A percentile compares a stretch with the other conserved stretches of the same genome.
phyloP scores from a whole-genome alignment of 2,329 filamentous ascomycete genomes.

The Chaetomium globosum region DNA sequence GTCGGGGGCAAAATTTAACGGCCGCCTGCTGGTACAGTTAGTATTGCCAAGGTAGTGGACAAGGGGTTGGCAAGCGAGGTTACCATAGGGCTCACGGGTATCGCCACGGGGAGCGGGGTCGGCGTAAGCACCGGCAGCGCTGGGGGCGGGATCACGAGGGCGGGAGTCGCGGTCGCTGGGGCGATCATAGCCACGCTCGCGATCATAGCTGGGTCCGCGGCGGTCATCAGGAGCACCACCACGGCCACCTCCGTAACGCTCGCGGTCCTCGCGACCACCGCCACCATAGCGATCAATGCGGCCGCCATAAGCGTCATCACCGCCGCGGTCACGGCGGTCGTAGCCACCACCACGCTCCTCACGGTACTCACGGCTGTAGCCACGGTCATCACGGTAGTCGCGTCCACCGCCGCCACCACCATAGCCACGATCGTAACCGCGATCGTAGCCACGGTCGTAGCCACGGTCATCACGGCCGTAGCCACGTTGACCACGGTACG shows the following conservation, averaged over 20 bases:
- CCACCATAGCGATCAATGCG: constrained; percentile 60
- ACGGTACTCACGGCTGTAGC: constrained; percentile 46
- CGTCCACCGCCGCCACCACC: constrained; percentile 40
- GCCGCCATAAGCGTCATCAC: constrained; percentile 50
- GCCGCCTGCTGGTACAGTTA: constrained; percentile 29
- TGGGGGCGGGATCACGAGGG: constrained; percentile 39
- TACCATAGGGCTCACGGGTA: constrained; percentile 41
- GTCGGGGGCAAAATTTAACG: constrained; percentile 27
- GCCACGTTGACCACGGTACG: constrained; percentile 52
- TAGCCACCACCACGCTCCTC: constrained; percentile 40
- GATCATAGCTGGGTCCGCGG: constrained; percentile 49
- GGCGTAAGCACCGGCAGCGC: constrained; percentile 37
- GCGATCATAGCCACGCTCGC: constrained; percentile 46
- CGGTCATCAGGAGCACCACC: constrained; percentile 47
- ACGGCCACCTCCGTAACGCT: constrained; percentile 57
- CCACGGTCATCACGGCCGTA: constrained; percentile 44
- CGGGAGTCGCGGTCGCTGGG: constrained; percentile 39
- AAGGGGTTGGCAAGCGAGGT: constrained; percentile 17
- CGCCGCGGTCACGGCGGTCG: constrained; percentile 45
- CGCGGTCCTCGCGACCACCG: constrained; percentile 44
- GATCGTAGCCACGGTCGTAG: constrained; percentile 56
- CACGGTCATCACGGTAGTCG: constrained; percentile 50
- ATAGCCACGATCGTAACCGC: constrained; percentile 52
- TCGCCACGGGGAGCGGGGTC: constrained; percentile 39
- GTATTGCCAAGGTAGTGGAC: constrained; percentile 3